These are phyloP conservation scores for Clitopilus hobsonii DNA, from an alignment of 768 basidiomycete species.

Conservation along the genomic window DNA sequence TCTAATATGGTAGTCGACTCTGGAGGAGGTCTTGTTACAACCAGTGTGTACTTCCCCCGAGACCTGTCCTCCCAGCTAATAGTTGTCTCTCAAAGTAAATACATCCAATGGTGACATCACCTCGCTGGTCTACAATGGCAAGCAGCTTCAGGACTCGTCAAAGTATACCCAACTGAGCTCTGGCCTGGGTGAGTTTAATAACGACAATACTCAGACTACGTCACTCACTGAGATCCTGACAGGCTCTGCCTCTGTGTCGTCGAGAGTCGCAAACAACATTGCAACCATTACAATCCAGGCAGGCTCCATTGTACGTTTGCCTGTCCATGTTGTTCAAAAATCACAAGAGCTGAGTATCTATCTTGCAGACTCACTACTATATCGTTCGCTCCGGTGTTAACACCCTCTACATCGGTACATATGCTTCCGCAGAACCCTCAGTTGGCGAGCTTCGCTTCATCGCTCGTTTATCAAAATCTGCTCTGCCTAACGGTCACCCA, in stretches of 20 bases:
- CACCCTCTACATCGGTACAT: conserved; percentile 43
- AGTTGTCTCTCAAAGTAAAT: conserved; percentile 25
- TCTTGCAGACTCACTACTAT: conserved; percentile 38
- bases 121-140: conserved; percentile 39
- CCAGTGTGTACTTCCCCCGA: conserved; percentile 23
- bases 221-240: background rate
- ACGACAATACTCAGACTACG: background rate
- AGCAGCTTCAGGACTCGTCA: conserved; percentile 38
- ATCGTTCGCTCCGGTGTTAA: conserved; percentile 38
- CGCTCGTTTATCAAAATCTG: conserved; percentile 36
- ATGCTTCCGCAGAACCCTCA: conserved; percentile 37
- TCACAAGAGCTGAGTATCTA: background rate
- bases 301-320: conserved; percentile 32
- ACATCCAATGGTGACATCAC: conserved; percentile 41
- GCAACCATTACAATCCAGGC: conserved; percentile 37
- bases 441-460: conserved; percentile 48
- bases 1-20: conserved; percentile 36
- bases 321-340: background rate
- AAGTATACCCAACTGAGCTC: conserved; percentile 44
- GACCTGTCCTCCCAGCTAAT: background rate
- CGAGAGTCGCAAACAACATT: conserved; percentile 33
- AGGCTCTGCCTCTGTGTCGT: conserved; percentile 38
- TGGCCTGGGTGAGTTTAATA: conserved; percentile 29
- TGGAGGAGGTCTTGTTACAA: conserved; percentile 39
- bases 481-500: conserved; percentile 33